Conservation (phyloP, 495 filamentous ascomycete genomes). For the Penicillium arizonense region DNA sequence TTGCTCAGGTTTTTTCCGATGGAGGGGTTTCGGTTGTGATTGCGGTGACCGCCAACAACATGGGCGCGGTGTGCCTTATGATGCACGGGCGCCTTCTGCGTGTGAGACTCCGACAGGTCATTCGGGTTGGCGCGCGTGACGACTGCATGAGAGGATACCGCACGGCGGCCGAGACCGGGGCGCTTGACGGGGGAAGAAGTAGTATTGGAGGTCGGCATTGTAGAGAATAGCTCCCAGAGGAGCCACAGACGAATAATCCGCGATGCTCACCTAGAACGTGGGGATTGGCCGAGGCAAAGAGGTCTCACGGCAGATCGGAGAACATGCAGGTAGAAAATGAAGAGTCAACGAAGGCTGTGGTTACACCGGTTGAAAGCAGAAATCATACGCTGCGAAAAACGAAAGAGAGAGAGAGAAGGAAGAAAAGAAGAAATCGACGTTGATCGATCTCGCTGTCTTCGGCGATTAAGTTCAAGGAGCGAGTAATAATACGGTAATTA, state of each 20-base stretch:
- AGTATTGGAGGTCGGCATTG: constrained; percentile 40
- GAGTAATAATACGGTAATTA: constrained; percentile 19
- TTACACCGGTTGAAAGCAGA: constrained; percentile 10
- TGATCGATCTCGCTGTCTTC: constrained; percentile 23
- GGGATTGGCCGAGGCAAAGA: constrained; percentile 31
- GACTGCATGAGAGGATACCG: constrained; percentile 47
- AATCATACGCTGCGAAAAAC: neutral
- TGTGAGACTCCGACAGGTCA: constrained; percentile 38
- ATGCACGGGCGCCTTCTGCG: constrained; percentile 28
- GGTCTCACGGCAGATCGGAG: constrained; percentile 27
- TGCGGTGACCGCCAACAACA: constrained; percentile 45
- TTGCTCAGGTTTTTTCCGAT: constrained; percentile 44
- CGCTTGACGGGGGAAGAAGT: constrained; percentile 48
- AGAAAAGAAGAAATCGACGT: constrained; percentile 3
- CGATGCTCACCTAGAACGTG: constrained; percentile 23
- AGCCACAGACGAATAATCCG: constrained; percentile 24
- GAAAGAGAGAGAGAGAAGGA: neutral
- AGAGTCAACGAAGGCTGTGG: constrained; percentile 12
- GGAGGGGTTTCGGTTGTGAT: constrained; percentile 44
- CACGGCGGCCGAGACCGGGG: constrained; percentile 46
- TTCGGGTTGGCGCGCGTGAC: constrained; percentile 39
- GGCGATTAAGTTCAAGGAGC: constrained; percentile 16
- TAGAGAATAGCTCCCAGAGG: constrained; percentile 15
- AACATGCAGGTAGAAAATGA: constrained; percentile 27
- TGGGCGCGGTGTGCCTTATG: constrained; percentile 40